phyloP scores from a whole-genome alignment of 345 rosid species.

The Acer negundo region DNA sequence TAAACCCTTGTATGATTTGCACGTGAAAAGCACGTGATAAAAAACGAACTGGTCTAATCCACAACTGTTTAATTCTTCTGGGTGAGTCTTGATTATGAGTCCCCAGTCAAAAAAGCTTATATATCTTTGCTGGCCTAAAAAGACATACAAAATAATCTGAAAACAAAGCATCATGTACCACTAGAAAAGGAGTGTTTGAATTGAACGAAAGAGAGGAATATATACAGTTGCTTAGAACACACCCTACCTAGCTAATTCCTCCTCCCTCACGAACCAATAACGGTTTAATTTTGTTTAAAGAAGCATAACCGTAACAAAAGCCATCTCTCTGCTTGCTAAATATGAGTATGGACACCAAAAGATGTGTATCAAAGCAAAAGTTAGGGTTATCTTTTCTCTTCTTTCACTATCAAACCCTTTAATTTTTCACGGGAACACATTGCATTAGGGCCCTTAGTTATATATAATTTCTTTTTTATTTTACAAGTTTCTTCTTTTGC shows the following conservation, averaged over 20 bases:
- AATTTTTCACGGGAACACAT: constrained; percentile 26
- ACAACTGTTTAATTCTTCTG: constrained; percentile 33
- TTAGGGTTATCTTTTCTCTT: constrained; percentile 37
- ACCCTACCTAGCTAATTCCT: constrained; percentile 24
- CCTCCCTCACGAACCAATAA: constrained; percentile 17
- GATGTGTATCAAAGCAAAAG: constrained; percentile 40
- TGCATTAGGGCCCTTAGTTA: constrained; percentile 25
- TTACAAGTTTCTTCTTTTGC: constrained; percentile 34
- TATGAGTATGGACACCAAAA: constrained; percentile 23
- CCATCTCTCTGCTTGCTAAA: constrained; percentile 15
- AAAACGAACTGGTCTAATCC: constrained; percentile 4
- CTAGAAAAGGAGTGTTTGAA: constrained; percentile 56
- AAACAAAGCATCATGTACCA: constrained; percentile 44
- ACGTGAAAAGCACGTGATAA: background rate
- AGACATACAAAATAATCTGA: constrained; percentile 55
- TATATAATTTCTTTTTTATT: background rate
- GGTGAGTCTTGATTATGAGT: background rate
- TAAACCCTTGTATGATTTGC: background rate
- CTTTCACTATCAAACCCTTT: constrained; percentile 40
- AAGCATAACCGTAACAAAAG: constrained; percentile 32
- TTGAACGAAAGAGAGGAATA: constrained; percentile 43
- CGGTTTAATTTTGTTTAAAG: constrained; percentile 25
- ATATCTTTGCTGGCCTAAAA: constrained; percentile 56
- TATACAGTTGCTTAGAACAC: constrained; percentile 36
- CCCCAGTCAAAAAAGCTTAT: constrained; percentile 61